phyloP scores from a whole-genome alignment of 352 stramenopile species.

The Phytophthora lateralis region DNA sequence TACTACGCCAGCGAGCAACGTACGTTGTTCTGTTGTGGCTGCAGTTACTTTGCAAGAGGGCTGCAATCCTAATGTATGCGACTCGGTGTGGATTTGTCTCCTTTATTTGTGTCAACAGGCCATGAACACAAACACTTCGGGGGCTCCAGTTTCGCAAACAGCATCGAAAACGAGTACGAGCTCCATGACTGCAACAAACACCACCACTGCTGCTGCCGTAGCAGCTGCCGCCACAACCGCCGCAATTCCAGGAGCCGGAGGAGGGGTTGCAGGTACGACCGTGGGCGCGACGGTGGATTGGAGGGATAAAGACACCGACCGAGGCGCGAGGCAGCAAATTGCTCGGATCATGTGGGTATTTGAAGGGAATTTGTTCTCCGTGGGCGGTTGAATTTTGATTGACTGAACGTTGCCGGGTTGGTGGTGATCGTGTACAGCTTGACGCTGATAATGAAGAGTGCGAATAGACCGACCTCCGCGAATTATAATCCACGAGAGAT shows the following conservation, averaged over 20 bases:
- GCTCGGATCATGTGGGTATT: constrained; percentile 85
- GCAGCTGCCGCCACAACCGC: not conserved
- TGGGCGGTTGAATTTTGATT: constrained; percentile 8
- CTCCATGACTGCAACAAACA: constrained; percentile 26
- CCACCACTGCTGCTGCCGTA: constrained; percentile 4
- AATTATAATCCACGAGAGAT: constrained; percentile 92
- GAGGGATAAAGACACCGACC: constrained; percentile 86
- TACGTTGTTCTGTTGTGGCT: constrained; percentile 25
- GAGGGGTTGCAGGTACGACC: constrained; percentile 8
- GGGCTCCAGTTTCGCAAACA: constrained; percentile 22
- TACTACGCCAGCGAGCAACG: constrained; percentile 28
- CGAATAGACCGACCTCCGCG: constrained; percentile 83
- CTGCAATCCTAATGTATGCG: constrained; percentile 4
- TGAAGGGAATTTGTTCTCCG: constrained; percentile 1
- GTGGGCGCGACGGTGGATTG: constrained; percentile 56
- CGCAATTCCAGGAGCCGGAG: not conserved
- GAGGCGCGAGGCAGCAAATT: constrained; percentile 83
- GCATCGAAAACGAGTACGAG: constrained; percentile 23
- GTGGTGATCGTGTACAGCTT: constrained; percentile 48
- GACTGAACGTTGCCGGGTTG: constrained; percentile 21
- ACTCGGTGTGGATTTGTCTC: not conserved
- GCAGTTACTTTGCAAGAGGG: not conserved
- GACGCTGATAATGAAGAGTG: constrained; percentile 91
- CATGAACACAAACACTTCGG: constrained; percentile 34
- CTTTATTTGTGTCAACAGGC: constrained; percentile 21